phyloP scores from a whole-genome alignment of 768 basidiomycete species.

The Amanita fuliginea region DNA sequence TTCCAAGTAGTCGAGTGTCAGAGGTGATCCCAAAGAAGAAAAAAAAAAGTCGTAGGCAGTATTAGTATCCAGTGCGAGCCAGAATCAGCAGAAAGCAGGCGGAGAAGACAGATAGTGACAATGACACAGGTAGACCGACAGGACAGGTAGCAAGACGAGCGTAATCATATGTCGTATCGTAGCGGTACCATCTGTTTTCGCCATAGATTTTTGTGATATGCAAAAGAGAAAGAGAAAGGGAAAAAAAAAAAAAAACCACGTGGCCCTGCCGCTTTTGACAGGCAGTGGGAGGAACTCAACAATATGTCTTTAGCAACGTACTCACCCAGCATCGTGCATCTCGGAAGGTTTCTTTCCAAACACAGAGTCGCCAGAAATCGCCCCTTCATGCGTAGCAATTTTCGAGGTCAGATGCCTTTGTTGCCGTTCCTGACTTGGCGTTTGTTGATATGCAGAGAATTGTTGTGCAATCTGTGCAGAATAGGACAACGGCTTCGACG shows the following conservation, averaged over 20 bases:
- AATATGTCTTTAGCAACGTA: slow-evolving; percentile 12
- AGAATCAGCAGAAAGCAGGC: slow-evolving; percentile 3
- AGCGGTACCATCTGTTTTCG: slow-evolving; percentile 5
- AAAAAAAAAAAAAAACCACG: not conserved
- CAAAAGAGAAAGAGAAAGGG: not conserved
- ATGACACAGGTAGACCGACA: slow-evolving; percentile 7
- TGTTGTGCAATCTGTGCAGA: slow-evolving; percentile 58
- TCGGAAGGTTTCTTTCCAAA: slow-evolving; percentile 57
- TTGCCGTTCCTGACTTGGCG: slow-evolving; percentile 53
- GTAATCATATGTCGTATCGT: slow-evolving; percentile 7
- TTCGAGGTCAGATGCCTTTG: slow-evolving; percentile 21
- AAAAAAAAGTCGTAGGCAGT: slow-evolving; percentile 9
- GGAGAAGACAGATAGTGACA: slow-evolving; percentile 7
- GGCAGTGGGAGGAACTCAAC: slow-evolving; percentile 6
- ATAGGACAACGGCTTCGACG: slow-evolving; percentile 31
- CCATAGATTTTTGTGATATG: slow-evolving; percentile 3
- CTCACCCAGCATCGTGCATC: slow-evolving; percentile 82
- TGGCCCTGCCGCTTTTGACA: slow-evolving; percentile 4
- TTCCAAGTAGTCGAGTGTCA: slow-evolving; percentile 4
- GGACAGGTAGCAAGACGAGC: slow-evolving; percentile 6
- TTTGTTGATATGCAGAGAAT: slow-evolving; percentile 54
- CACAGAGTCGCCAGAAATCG: slow-evolving; percentile 23
- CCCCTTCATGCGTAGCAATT: slow-evolving; percentile 3
- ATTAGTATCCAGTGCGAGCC: slow-evolving; percentile 16
- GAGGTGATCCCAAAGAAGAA: slow-evolving; percentile 12